A percentile compares a stretch with the other conserved stretches of the same genome.
These are phyloP conservation scores for Bathelium albidoporum DNA, from an alignment of 495 filamentous ascomycete genomes.

Conservation along the genomic window DNA sequence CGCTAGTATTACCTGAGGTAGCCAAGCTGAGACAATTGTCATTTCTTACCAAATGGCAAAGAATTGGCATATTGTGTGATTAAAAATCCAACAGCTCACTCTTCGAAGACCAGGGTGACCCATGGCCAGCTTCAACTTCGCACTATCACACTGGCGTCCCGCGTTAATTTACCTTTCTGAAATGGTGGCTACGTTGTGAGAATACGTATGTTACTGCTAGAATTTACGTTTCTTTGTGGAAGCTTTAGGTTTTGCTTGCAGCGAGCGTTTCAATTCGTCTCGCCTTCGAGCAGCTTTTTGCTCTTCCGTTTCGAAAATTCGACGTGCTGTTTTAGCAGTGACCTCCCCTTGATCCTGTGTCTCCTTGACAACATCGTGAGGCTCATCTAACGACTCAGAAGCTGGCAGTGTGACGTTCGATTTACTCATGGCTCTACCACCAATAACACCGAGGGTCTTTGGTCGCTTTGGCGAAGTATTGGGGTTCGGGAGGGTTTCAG, in stretches of 20 bases:
- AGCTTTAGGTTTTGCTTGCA: conserved; percentile 26
- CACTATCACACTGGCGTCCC: too few species aligned
- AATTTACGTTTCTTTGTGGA: conserved; percentile 30
- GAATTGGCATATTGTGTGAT: too few species aligned
- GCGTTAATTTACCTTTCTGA: too few species aligned
- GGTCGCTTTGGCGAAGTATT: background rate
- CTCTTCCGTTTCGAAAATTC: conserved; percentile 24
- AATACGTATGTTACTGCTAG: conserved; percentile 13
- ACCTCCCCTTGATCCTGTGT: too few species aligned
- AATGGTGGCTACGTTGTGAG: too few species aligned
- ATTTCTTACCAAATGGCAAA: too few species aligned
- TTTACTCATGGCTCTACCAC: conserved; percentile 12
- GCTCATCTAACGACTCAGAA: background rate
- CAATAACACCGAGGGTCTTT: conserved; percentile 15
- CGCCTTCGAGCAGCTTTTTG: conserved; percentile 31
- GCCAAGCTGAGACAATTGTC: too few species aligned
- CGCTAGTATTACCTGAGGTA: too few species aligned
- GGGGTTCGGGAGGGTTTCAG: background rate
- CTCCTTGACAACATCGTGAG: background rate
- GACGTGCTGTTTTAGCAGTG: too few species aligned
- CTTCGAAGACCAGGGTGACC: too few species aligned
- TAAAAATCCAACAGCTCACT: too few species aligned
- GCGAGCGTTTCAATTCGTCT: conserved; percentile 27
- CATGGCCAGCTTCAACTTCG: too few species aligned
- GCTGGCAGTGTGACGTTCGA: background rate